Evolutionary conservation across 805 yeast genomes (phyloP), one percentile per base, ranked within the genome.

Genomic region (Kodamaea kakaduensis): DNA sequence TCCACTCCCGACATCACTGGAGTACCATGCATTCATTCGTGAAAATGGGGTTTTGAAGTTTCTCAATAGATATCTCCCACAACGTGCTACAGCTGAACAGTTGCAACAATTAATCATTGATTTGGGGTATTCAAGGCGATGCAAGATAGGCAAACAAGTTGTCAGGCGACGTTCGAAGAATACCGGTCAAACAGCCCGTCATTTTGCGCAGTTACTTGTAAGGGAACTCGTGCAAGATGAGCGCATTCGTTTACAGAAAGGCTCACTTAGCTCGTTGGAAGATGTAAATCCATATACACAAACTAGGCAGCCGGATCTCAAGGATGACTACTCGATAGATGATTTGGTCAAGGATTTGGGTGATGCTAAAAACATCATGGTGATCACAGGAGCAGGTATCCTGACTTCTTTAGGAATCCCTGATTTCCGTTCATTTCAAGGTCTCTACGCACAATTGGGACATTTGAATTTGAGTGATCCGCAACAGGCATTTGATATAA

Each of bases 311-410:
- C 10, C n/a, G 15, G 17, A 9, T 15, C 10, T 10, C 19, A 9
- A 31, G 8, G 25, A 10, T 10, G n/a, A 26, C 20, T 46, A 47
- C 20, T 27, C 38, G 15, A 21, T 51, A 12, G 40, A 37, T 5
- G 27, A 34, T 5, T 51, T 52, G 25, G 13, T 41, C n/a, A 6
- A 21, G 5, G 48, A 48, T 17, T 40, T 58, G 20, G 18, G 21
- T n/a, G 16, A 28, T 7, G 46, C 55, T 16, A 41, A 44, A 28
- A 80, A 76, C 25, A 70, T 88, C 8, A 50, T 89, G 40, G 88
- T 88, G 0, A 56, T 88, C 15, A 85, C 96, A 0, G 97, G 97
- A 10, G 97, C 97, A 0, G 97, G 97, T 16, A 86, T 88, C 36
- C 84, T 94, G 22, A 87, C 96, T 3, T 77, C 87, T 1, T 61